phyloP scores from a whole-genome alignment of 306 rosid genomes.

The Acacia melanoxylon region DNA sequence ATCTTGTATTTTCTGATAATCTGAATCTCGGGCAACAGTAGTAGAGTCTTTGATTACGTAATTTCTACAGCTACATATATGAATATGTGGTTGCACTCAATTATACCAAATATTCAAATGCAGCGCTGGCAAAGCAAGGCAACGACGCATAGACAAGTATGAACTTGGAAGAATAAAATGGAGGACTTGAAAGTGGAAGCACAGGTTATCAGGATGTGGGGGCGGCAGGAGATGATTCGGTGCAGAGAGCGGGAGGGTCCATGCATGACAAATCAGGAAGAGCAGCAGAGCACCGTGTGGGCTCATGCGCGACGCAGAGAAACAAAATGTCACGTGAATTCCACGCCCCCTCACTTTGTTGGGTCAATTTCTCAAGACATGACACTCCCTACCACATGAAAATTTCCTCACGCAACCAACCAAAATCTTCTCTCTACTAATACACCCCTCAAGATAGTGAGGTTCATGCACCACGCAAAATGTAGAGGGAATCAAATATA shows the following conservation, averaged over 20 bases:
- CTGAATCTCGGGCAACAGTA: background rate
- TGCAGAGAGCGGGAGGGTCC: background rate
- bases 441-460: background rate
- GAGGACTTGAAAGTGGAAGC: background rate
- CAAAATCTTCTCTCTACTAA: too few species aligned
- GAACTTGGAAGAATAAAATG: too few species aligned
- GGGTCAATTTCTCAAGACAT: background rate
- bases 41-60: background rate
- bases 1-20: slow-evolving; percentile 27
- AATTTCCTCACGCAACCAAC: background rate
- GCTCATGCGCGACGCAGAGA: background rate
- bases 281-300: background rate
- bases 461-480: slow-evolving; percentile 31
- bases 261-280: background rate
- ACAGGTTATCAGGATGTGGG: background rate
- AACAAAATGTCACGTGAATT: slow-evolving; percentile 45
- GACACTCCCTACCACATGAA: background rate
- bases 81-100: background rate
- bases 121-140: background rate
- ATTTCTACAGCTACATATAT: background rate
- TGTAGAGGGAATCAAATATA: background rate
- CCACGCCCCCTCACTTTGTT: slow-evolving; percentile 23
- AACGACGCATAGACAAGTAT: too few species aligned
- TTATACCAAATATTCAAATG: too few species aligned
- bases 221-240: background rate